Percentiles rank a stretch among this genome's conserved stretches.
These are phyloP conservation scores for Mentha longifolia DNA, from an alignment of 257 asterid species.

Conservation along the genomic window DNA sequence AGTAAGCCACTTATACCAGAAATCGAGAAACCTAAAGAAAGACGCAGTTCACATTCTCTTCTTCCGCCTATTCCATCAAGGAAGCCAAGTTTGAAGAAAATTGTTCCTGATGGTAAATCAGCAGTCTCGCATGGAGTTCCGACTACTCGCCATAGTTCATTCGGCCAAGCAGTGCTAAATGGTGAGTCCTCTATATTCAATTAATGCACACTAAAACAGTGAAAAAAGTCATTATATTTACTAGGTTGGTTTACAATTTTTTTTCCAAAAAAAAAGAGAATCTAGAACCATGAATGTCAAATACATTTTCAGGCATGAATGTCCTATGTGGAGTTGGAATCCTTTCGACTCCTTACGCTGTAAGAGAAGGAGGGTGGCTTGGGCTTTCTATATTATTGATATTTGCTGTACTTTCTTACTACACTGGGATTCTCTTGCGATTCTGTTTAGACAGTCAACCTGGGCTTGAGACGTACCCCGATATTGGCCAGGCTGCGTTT, in stretches of 20 bases:
- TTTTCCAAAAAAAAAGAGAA: background rate
- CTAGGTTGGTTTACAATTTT: background rate
- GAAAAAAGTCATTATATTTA: too few relatives aligned
- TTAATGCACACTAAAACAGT: background rate
- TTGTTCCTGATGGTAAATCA: conserved; percentile 51
- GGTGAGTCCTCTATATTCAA: conserved; percentile 43
- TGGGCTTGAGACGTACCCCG: conserved; percentile 93
- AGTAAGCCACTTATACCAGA: conserved; percentile 74
- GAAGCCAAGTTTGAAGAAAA: conserved; percentile 50
- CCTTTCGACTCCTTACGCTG: conserved; percentile 97
- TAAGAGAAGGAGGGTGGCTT: conserved; percentile 91
- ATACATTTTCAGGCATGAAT: conserved; percentile 59
- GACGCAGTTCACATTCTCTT: conserved; percentile 65
- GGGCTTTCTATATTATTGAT: conserved; percentile 79
- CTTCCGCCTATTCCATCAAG: conserved; percentile 68
- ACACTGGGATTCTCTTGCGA: conserved; percentile 90
- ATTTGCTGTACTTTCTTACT: conserved; percentile 75
- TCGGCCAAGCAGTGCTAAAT: conserved; percentile 78
- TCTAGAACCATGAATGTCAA: too few relatives aligned
- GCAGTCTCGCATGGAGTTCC: conserved; percentile 66
- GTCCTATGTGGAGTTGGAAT: conserved; percentile 98
- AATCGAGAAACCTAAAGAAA: conserved; percentile 52
- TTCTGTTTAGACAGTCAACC: conserved; percentile 93
- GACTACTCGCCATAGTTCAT: conserved; percentile 64
- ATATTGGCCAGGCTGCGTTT: conserved; percentile 97